Base-by-base conservation (phyloP, 805 yeast genomes). In the Saccharomycopsis babjevae region DNA sequence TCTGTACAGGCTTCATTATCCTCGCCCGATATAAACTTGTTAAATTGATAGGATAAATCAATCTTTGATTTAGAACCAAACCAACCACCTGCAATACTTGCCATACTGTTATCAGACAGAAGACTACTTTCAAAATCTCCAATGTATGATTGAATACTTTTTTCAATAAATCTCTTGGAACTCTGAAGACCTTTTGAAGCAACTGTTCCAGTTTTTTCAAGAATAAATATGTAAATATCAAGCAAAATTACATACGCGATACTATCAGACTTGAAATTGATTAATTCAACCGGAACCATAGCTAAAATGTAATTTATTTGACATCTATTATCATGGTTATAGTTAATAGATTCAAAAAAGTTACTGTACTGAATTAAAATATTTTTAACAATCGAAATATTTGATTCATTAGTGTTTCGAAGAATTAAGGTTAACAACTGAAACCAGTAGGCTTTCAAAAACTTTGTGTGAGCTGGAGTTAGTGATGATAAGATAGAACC, bases 11-110 rank as follows among this genome's bases (percentile, higher is more conserved):
- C 58, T 15, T 40, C 63, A 39, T 42, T 57, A 20, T 63, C 65
- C 43, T 63, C 65, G 13, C 65, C 65, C 7, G 65, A 64, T 52
- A 63, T 61, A 34, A 63, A 61, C 50, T 63, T 63, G 25, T 63
- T 63, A 25, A 63, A 63, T 40, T 58, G 61, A 30, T 61, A 61
- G 13, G 60, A 57, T 15, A 63, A 57, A 50, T 61, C 62, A 42
- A 61, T 61, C 28, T 59, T 56, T 25, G 65, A 59, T 40, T 57
- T 61, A 10, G 57, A 39, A 2, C 61, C 62, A 50, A 61, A 63
- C 65, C 65, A 63, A 11, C 65, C 62, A 36, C 57, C 46, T 7
- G 52, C 52, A 10, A 46, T 46, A 46, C 52, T 46, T 10, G 56
- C 54, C 18, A 42, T 22, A 8, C 58, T 18, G 20, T 56, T 61